These are phyloP conservation scores for Saccharomycopsis hybrid DNA, from an alignment of 1,139 yeast genomes.

Conservation along the genomic window DNA sequence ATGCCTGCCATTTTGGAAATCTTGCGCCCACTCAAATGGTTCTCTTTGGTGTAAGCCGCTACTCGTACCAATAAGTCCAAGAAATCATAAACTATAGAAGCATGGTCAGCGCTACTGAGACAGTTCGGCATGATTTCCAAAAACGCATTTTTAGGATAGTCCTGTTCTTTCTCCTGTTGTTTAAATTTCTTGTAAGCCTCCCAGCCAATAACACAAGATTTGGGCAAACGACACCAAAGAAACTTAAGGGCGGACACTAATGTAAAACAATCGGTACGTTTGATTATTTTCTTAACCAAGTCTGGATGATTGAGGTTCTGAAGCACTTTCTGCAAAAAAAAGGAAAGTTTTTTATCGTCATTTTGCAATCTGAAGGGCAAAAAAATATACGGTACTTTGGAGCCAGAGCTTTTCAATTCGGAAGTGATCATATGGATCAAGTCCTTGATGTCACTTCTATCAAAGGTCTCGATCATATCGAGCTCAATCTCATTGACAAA, in stretches of 20 bases:
- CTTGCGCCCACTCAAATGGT: slow-evolving; percentile 73
- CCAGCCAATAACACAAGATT: slow-evolving; percentile 81
- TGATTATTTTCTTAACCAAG: slow-evolving; percentile 34
- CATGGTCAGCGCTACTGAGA: slow-evolving; percentile 78
- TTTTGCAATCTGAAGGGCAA: slow-evolving; percentile 63
- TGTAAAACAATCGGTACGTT: slow-evolving; percentile 55
- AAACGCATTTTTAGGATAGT: slow-evolving; percentile 67
- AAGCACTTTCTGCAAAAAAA: slow-evolving; percentile 43
- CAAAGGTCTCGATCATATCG: slow-evolving; percentile 37
- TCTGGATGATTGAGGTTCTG: slow-evolving; percentile 34
- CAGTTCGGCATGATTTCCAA: slow-evolving; percentile 87
- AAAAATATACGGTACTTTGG: slow-evolving; percentile 56
- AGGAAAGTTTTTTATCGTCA: slow-evolving; percentile 46
- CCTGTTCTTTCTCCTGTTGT: slow-evolving; percentile 55
- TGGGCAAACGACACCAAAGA: slow-evolving; percentile 81
- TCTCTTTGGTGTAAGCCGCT: slow-evolving; percentile 72
- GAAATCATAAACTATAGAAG: slow-evolving; percentile 82
- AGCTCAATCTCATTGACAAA: slow-evolving; percentile 20
- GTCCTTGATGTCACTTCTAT: slow-evolving; percentile 56
- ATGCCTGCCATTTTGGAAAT: slow-evolving; percentile 76
- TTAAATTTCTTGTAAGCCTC: slow-evolving; percentile 70
- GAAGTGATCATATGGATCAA: slow-evolving; percentile 62
- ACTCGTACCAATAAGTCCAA: slow-evolving; percentile 71
- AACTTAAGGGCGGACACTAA: slow-evolving; percentile 69
- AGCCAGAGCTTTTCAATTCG: slow-evolving; percentile 46